phyloP scores from a whole-genome alignment of 306 rosid genomes.

The Lagenaria siceraria region DNA sequence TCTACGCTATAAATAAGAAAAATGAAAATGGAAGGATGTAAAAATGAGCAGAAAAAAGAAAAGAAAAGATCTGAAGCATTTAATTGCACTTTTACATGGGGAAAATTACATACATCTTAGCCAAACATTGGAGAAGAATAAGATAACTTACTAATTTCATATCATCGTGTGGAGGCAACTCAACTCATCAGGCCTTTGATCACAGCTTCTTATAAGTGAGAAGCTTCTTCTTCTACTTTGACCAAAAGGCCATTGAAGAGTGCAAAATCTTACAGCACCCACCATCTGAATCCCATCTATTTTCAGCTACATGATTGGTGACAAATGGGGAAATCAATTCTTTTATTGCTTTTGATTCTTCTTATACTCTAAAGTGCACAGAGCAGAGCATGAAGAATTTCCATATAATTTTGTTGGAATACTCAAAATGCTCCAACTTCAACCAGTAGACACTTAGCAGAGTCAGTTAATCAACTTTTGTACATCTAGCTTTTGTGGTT shows the following conservation, averaged over 20 bases:
- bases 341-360: not conserved
- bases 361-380: not conserved
- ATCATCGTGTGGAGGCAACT: not conserved
- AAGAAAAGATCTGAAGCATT: not conserved
- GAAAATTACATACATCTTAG: not conserved
- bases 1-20: not conserved
- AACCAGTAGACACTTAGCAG: not conserved
- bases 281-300: not conserved
- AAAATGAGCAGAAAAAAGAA: not conserved
- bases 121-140: not conserved
- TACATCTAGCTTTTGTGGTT: not conserved
- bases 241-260: not conserved
- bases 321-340: not conserved
- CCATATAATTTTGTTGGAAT: not conserved
- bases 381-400: not conserved
- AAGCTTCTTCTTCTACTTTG: not conserved
- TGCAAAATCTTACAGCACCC: not conserved
- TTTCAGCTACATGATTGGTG: not conserved
- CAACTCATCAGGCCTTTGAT: not conserved
- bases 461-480: not conserved
- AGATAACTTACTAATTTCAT: not conserved
- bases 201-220: not conserved
- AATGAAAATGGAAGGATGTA: not conserved
- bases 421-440: conserved; percentile 2
- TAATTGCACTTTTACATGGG: not conserved